Percentiles rank a stretch among this genome's conserved stretches.
Evolutionary conservation across 768 basidiomycete species (phyloP).

Genomic region (Pleurotus cornucopiae): DNA sequence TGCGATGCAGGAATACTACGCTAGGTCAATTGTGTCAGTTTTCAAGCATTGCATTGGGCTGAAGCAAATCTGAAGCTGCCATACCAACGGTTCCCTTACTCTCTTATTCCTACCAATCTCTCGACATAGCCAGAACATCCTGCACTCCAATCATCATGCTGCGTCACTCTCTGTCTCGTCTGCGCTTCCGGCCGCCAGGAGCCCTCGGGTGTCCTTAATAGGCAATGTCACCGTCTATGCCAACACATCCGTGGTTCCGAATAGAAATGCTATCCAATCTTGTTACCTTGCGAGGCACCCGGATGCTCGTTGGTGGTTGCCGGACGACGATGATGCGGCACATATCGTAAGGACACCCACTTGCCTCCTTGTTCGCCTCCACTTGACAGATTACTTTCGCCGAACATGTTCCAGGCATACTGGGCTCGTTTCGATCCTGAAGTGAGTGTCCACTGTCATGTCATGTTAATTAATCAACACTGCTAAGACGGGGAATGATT

Average conservation of each 20-base stretch:
- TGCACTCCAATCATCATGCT: conserved; percentile 30
- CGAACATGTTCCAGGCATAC: conserved; percentile 30
- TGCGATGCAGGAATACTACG: conserved; percentile 52
- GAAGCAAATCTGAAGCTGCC: conserved; percentile 31
- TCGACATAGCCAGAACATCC: conserved; percentile 47
- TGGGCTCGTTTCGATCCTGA: conserved; percentile 55
- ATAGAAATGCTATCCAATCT: conserved; percentile 26
- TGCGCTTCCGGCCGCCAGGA: conserved; percentile 35
- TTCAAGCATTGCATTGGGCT: neutral
- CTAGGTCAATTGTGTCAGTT: conserved; percentile 18
- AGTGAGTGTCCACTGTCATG: conserved; percentile 24
- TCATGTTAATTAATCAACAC: neutral
- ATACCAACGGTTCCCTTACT: conserved; percentile 47
- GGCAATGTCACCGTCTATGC: conserved; percentile 44
- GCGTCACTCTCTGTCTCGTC: conserved; percentile 43
- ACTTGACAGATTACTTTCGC: conserved; percentile 1
- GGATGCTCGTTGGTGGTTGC: conserved; percentile 47
- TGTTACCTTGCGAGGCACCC: conserved; percentile 45
- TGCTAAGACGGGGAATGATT: neutral
- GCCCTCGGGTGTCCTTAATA: conserved; percentile 44
- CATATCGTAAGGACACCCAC: conserved; percentile 30
- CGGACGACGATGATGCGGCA: conserved; percentile 37
- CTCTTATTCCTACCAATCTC: conserved; percentile 51
- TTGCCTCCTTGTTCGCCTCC: neutral
- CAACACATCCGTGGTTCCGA: conserved; percentile 23